A percentile compares a stretch with the other conserved stretches of the same genome.
These are phyloP conservation scores for Rubia balearica DNA, from an alignment of 305 asterid species.

Conservation along the genomic window DNA sequence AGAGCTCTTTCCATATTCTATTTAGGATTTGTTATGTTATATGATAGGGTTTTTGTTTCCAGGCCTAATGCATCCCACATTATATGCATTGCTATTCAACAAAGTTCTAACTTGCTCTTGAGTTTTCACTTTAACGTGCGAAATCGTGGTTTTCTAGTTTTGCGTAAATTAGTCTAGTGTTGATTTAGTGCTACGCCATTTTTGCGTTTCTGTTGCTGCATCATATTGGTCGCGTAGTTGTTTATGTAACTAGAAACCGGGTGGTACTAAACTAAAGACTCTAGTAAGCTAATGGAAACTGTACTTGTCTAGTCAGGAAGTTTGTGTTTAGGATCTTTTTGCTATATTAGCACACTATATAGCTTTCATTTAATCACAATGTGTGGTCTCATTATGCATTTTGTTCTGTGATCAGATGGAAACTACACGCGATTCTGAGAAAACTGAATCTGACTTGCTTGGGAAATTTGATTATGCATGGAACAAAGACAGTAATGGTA, in stretches of 20 bases:
- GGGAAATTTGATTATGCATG: conserved; percentile 79
- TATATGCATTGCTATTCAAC: too few relatives aligned
- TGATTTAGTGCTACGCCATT: background rate
- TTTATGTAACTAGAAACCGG: background rate
- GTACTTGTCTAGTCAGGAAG: background rate
- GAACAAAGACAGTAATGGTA: conserved; percentile 76
- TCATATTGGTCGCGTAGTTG: too few relatives aligned
- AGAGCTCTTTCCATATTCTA: background rate
- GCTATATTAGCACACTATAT: background rate
- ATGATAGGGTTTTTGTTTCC: background rate
- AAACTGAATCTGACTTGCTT: conserved; percentile 68
- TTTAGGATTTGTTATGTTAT: background rate
- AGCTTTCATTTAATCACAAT: background rate
- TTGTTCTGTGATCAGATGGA: conserved; percentile 40
- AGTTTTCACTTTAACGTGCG: background rate
- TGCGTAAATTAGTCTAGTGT: background rate
- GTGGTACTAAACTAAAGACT: background rate
- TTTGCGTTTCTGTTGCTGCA: background rate
- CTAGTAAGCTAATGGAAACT: background rate
- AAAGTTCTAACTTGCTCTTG: background rate
- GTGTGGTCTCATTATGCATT: conserved; percentile 3
- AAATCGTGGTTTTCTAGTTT: background rate
- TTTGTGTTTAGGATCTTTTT: background rate
- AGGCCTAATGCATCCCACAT: too few relatives aligned
- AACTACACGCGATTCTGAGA: conserved; percentile 62